Conservation (phyloP, 768 basidiomycete genomes). For the Pisolithus tinctorius region DNA sequence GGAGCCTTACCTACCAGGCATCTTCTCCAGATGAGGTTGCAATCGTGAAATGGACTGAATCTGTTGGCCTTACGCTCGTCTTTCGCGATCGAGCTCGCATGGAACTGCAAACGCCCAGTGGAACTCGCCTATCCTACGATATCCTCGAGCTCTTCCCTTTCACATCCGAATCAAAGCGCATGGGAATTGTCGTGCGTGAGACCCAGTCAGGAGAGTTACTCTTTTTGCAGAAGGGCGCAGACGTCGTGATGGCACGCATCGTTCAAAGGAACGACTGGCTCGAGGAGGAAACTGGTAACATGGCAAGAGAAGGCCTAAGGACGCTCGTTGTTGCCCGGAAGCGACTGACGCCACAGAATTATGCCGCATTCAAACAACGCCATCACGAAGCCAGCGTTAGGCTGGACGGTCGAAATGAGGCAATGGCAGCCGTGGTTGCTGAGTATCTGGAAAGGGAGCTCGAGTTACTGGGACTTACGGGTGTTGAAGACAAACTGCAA, state of each 20-base stretch:
- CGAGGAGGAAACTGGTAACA: slow-evolving; percentile 97
- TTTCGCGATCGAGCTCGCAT: slow-evolving; percentile 90
- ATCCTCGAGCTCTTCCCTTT: slow-evolving; percentile 96
- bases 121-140: slow-evolving; percentile 62
- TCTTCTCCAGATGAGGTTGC: slow-evolving; percentile 99
- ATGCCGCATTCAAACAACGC: slow-evolving; percentile 61
- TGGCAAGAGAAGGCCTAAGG: slow-evolving; percentile 93
- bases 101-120: slow-evolving; percentile 68
- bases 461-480: slow-evolving; percentile 89
- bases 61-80: slow-evolving; percentile 83
- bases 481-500: slow-evolving; percentile 98
- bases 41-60: slow-evolving; percentile 95
- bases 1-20: slow-evolving; percentile 93
- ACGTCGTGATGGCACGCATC: slow-evolving; percentile 95
- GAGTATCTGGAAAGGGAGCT: slow-evolving; percentile 82
- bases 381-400: slow-evolving; percentile 76
- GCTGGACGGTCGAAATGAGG: slow-evolving; percentile 75
- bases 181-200: slow-evolving; percentile 95
- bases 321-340: slow-evolving; percentile 92
- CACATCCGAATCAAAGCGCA: slow-evolving; percentile 97
- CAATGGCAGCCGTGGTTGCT: slow-evolving; percentile 66
- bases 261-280: slow-evolving; percentile 98
- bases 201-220: slow-evolving; percentile 65
- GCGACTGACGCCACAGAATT: slow-evolving; percentile 60
- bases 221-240: slow-evolving; percentile 96